These are phyloP conservation scores for Colletotrichum liaoningense DNA, from an alignment of 2,329 filamentous ascomycete species.

Conservation along the genomic window DNA sequence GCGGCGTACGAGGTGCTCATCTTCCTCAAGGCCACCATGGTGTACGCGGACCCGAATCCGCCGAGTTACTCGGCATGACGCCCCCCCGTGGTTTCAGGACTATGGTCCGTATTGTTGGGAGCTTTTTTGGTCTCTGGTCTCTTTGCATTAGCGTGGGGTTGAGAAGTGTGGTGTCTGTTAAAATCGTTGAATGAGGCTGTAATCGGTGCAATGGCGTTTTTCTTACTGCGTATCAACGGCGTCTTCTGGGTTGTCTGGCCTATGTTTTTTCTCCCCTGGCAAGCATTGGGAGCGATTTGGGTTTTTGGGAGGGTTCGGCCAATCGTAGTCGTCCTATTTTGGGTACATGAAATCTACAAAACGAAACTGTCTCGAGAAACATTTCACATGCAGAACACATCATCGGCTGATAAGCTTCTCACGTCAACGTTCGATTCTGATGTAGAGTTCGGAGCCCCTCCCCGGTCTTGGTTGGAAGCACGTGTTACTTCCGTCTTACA, in stretches of 20 bases:
- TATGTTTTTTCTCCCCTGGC: background rate
- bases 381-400: background rate
- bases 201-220: conserved; percentile 1
- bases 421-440: background rate
- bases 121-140: background rate
- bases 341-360: conserved; percentile 7
- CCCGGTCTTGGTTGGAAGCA: background rate
- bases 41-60: conserved; percentile 39
- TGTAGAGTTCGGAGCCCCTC: background rate
- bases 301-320: conserved; percentile 4
- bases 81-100: background rate
- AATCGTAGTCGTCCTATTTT: conserved; percentile 3
- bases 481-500: background rate
- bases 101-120: background rate
- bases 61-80: conserved; percentile 42
- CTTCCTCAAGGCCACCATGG: conserved; percentile 44
- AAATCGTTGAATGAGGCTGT: background rate
- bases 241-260: background rate
- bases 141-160: background rate
- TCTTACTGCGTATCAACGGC: background rate
- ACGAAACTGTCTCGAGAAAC: conserved; percentile 1
- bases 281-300: background rate
- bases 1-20: conserved; percentile 51
- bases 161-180: background rate
- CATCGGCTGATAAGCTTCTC: background rate